Percentiles rank a stretch among this genome's conserved stretches.
These are phyloP conservation scores for Stereocaulon alpinum DNA, from an alignment of 495 filamentous ascomycete species.

Conservation along the genomic window DNA sequence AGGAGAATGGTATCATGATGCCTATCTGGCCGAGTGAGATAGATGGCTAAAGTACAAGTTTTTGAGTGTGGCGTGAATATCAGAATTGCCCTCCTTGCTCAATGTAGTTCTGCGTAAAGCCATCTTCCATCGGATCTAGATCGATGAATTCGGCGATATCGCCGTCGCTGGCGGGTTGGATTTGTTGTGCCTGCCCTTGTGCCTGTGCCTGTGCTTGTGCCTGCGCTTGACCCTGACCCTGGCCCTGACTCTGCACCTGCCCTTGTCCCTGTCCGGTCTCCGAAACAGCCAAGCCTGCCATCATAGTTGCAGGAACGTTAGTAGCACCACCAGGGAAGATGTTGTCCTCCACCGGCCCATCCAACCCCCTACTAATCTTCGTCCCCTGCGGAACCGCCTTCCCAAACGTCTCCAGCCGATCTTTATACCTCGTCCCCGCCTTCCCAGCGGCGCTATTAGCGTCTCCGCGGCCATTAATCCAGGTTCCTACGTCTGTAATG, in stretches of 20 bases:
- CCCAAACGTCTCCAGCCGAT: slow-evolving; percentile 36
- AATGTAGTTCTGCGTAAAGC: slow-evolving; percentile 3
- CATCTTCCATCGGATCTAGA: slow-evolving; percentile 22
- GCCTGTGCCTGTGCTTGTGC: background rate
- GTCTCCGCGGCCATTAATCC: slow-evolving; percentile 42
- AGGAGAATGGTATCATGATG: no score
- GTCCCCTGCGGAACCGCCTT: slow-evolving; percentile 32
- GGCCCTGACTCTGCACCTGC: background rate
- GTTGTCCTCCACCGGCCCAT: slow-evolving; percentile 21
- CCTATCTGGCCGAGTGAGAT: no score
- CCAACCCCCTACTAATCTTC: slow-evolving; percentile 27
- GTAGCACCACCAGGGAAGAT: slow-evolving; percentile 8
- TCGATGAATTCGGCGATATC: slow-evolving; percentile 27
- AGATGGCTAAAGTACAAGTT: no score
- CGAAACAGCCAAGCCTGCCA: background rate
- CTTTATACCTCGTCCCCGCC: slow-evolving; percentile 24
- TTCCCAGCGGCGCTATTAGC: slow-evolving; percentile 17
- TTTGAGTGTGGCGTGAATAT: no score
- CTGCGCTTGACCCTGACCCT: background rate
- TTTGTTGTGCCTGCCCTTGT: slow-evolving; percentile 8
- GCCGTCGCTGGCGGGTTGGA: slow-evolving; percentile 14
- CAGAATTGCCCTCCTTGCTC: slow-evolving; percentile 5
- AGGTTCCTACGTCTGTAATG: slow-evolving; percentile 33
- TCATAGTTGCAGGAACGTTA: slow-evolving; percentile 1
- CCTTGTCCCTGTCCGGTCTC: background rate